A percentile compares a stretch with the other conserved stretches of the same genome.
Conservation (phyloP, 2,329 filamentous ascomycete genomes). For the Pseudogymnoascus sp. region DNA sequence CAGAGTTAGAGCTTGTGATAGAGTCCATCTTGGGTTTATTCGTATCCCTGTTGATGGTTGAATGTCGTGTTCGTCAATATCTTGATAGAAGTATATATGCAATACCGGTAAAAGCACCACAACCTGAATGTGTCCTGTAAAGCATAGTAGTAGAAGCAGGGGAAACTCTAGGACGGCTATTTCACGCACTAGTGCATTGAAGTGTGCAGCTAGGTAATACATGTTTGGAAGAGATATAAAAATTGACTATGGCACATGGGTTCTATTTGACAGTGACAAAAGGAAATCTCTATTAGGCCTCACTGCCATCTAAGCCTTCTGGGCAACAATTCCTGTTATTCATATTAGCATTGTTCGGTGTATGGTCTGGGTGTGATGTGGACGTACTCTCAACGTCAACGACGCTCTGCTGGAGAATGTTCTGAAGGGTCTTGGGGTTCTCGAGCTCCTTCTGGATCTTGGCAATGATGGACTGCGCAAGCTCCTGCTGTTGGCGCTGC, state of each 20-base stretch:
- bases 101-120: background rate
- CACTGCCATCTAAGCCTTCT: constrained; percentile 4
- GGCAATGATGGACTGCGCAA: constrained; percentile 85
- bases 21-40: background rate
- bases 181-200: background rate
- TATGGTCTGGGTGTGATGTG: background rate
- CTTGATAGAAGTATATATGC: background rate
- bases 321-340: constrained; percentile 10
- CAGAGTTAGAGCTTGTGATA: background rate
- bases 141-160: background rate
- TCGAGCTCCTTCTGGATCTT: constrained; percentile 99
- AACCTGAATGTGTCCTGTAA: background rate
- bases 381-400: constrained; percentile 87
- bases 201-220: background rate
- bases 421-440: constrained; percentile 93
- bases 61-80: background rate
- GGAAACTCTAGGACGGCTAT: background rate
- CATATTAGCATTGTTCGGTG: background rate
- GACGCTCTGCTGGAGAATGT: constrained; percentile 96
- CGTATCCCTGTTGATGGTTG: background rate
- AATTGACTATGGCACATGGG: constrained; percentile 11
- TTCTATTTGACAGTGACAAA: constrained; percentile 11
- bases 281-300: constrained; percentile 7
- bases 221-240: constrained; percentile 6
- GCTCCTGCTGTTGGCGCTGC: constrained; percentile 95